Percentiles rank a stretch among this genome's conserved stretches.
Conservation (phyloP, 2,329 filamentous ascomycete species). For the Fusarium nelsonii region DNA sequence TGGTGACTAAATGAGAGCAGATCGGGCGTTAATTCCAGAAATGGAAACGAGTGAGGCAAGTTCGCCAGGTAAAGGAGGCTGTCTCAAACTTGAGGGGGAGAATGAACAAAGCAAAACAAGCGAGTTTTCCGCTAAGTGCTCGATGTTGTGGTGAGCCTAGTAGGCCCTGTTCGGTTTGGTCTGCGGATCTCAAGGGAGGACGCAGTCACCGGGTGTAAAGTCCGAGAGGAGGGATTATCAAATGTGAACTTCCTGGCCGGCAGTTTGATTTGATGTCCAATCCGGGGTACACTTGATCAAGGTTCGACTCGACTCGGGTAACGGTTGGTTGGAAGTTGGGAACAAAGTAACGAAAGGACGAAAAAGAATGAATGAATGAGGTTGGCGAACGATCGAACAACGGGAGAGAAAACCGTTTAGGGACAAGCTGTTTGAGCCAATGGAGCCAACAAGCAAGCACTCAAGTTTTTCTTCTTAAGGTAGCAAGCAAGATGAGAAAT, state of each 20-base stretch:
- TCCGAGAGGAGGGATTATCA: conserved; percentile 19
- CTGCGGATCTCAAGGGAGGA: conserved; percentile 46
- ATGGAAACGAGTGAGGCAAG: conserved; percentile 40
- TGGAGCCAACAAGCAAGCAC: conserved; percentile 22
- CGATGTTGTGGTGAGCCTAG: conserved; percentile 30
- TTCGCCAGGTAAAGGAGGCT: conserved; percentile 40
- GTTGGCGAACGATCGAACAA: conserved; percentile 31
- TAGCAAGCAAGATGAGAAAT: conserved; percentile 45
- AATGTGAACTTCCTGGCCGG: conserved; percentile 35
- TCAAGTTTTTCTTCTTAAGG: conserved; percentile 34
- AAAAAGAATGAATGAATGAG: conserved; percentile 37
- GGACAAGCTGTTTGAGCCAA: conserved; percentile 35
- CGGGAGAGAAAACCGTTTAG: conserved; percentile 29
- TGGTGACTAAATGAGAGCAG: conserved; percentile 26
- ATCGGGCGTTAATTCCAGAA: conserved; percentile 33
- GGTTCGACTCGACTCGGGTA: not conserved
- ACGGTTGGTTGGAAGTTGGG: conserved; percentile 6
- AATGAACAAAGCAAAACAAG: conserved; percentile 41
- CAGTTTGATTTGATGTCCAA: conserved; percentile 41
- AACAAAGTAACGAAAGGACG: conserved; percentile 28
- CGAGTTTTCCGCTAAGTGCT: conserved; percentile 31
- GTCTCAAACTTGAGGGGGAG: conserved; percentile 45
- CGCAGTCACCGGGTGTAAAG: conserved; percentile 25
- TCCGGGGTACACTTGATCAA: conserved; percentile 35
- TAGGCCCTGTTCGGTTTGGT: conserved; percentile 25